A percentile compares a stretch with the other conserved stretches of the same genome.
Evolutionary conservation across 257 asterid species (phyloP).

Genomic region (Scutellaria galericulata): DNA sequence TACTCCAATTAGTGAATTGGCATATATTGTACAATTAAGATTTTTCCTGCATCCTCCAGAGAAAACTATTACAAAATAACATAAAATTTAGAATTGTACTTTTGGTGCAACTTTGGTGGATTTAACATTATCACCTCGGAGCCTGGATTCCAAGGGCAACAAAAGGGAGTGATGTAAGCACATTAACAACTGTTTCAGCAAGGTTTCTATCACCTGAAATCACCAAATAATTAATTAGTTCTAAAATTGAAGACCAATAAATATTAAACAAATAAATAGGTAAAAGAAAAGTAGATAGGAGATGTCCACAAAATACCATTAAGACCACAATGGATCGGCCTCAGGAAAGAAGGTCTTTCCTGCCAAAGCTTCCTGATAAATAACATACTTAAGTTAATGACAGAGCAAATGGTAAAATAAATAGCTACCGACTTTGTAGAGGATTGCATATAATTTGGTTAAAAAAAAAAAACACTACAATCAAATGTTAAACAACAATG

Average conservation of each 20-base stretch:
- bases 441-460: slow-evolving; percentile 4
- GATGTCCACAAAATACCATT: slow-evolving; percentile 53
- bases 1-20: slow-evolving; percentile 90
- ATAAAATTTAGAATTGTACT: not conserved
- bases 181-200: slow-evolving; percentile 74
- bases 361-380: slow-evolving; percentile 82
- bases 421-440: not conserved
- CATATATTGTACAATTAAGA: slow-evolving; percentile 75
- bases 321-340: slow-evolving; percentile 74
- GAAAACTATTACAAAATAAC: slow-evolving; percentile 14
- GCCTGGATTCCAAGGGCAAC: slow-evolving; percentile 79
- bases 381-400: slow-evolving; percentile 20
- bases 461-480: not conserved
- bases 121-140: slow-evolving; percentile 61
- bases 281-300: slow-evolving; percentile 6
- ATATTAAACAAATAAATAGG: not conserved
- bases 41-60: slow-evolving; percentile 67
- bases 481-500: slow-evolving; percentile 10
- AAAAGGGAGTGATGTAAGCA: slow-evolving; percentile 93
- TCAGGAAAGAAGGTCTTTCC: slow-evolving; percentile 78
- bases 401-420: not conserved
- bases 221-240: slow-evolving; percentile 20
- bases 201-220: slow-evolving; percentile 66
- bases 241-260: not conserved
- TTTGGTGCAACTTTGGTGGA: slow-evolving; percentile 28